Base-by-base conservation (phyloP, 2,329 filamentous ascomycete genomes). In the Sarocladium brachiariae region DNA sequence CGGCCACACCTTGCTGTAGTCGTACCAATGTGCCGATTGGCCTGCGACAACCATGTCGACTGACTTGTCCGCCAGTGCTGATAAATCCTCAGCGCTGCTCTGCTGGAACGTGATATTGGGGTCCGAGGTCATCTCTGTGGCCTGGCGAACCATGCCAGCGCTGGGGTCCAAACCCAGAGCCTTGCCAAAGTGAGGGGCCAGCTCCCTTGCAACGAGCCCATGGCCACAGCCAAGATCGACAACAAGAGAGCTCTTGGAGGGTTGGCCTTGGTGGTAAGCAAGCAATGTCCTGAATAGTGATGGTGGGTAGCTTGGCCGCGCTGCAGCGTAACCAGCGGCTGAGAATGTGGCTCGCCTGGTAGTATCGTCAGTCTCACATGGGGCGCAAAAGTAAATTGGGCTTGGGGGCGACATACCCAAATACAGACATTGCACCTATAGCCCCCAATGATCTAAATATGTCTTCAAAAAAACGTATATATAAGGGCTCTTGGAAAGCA, bases 1-100 rank as follows among this genome's bases (percentile, higher is more conserved):
- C 0, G 71, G 71, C 76, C 79, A 86, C 2, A 76, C 70, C 34
- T 66, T 69, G 7, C 54, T 35, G 58, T 78, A 80, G 60, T 84
- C 73, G 61, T 86, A 86, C 82, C 82, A 86, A 61, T 86, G 83
- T 35, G 81, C 80, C 7, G 81, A 74, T 58, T 86, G 81, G 7
- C 70, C 74, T 80, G 72, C 66, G 14, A 75, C 70, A 4, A 66
- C 68, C 57, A 74, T 65, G 60, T 86, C 81, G 1, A 84, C 62
- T 3, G 68, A 72, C 4, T 60, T 66, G 52, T 76, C 72, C 0
- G 61, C 49, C 2, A 84, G 51, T 54, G 77, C 80, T 0, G 64
- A 63, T 3, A 83, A 63, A 50, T 77, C 68, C 58, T 86, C 81
- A 1, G 79, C 78, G 2, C 65, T 63, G 5, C 72, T 75, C 53